Conservation (phyloP, 2,329 filamentous ascomycete species). For the Mycosphaerella sp. region DNA sequence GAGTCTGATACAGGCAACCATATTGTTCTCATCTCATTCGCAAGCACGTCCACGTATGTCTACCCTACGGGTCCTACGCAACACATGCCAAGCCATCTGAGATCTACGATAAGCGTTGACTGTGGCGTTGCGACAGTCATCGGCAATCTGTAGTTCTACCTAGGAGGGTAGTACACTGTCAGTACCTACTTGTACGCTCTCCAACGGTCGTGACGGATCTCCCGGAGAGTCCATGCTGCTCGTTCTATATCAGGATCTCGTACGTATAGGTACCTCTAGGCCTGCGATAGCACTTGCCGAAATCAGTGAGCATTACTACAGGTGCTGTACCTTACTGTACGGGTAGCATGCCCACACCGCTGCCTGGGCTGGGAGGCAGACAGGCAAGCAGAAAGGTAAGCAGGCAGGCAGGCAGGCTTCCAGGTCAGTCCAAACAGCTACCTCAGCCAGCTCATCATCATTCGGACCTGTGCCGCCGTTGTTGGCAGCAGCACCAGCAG, state of each 20-base stretch:
- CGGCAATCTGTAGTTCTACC: background rate
- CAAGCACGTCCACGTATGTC: slow-evolving; percentile 1
- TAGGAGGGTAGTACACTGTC: too few species aligned
- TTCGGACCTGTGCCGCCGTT: background rate
- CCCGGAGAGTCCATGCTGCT: background rate
- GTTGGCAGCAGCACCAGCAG: background rate
- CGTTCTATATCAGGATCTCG: background rate
- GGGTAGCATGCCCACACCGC: background rate
- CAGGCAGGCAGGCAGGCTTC: too few species aligned
- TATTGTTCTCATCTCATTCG: slow-evolving; percentile 2
- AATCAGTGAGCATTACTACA: background rate
- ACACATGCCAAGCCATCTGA: background rate
- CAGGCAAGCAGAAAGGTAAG: too few species aligned
- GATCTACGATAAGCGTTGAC: background rate
- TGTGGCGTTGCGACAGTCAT: background rate
- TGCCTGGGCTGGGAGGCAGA: background rate
- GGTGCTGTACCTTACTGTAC: too few species aligned
- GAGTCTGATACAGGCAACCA: slow-evolving; percentile 3
- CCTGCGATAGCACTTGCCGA: background rate
- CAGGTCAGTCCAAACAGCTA: too few species aligned
- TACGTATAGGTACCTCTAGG: background rate
- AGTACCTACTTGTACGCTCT: too few species aligned
- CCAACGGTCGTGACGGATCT: background rate
- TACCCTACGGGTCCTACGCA: too few species aligned
- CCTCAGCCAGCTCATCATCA: background rate